Base-by-base conservation (phyloP, 345 rosid species). In the Lepidium sativum region DNA sequence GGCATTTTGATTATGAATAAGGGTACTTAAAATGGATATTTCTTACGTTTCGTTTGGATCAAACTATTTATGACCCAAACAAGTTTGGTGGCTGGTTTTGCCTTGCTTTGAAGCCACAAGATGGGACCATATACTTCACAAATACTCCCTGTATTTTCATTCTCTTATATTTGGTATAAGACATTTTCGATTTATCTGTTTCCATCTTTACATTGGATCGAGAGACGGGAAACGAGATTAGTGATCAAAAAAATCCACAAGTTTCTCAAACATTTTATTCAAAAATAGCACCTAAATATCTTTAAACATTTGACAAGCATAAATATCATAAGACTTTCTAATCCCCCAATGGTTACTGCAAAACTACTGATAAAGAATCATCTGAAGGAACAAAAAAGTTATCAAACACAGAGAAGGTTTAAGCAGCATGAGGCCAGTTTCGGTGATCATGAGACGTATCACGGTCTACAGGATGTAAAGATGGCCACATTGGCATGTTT, bases 401-500 rank as follows among this genome's bases (percentile, higher is more conserved):
- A 62, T 15, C 55, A 33, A 43, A 17, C 9, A 13, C 11, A 6
- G 13, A 55, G 37, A 48, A 31, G 27, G 40, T 72, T 83, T 82
- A 87, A 17, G 94, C 99, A 60, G 89, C 96, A 11, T 85, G 90
- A 31, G 97, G 82, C 75, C 83, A 76, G 23, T 84, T 85, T 71
- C 80, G 86, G 25, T 84, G 96, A 80, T 94, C 97, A 54, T 79
- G 87, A 32, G 99, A 86, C 0, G 96, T 84, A 77, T 90, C 97
- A 37, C 78, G 74, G 21, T 76, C 69, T 12, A 90, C 75, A 21
- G 92, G 95, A n/a, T 81, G 85, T 41, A 94, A 67, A 69, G 80
- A 88, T 74, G 87, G 95, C 95, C 96, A 90, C 99, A 90, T 87
- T 16, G 96, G 77, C 59, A 80, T 57, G 80, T 78, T 64, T 72